phyloP scores from a whole-genome alignment of 2,329 filamentous ascomycete species.

The Colletotrichum lini region DNA sequence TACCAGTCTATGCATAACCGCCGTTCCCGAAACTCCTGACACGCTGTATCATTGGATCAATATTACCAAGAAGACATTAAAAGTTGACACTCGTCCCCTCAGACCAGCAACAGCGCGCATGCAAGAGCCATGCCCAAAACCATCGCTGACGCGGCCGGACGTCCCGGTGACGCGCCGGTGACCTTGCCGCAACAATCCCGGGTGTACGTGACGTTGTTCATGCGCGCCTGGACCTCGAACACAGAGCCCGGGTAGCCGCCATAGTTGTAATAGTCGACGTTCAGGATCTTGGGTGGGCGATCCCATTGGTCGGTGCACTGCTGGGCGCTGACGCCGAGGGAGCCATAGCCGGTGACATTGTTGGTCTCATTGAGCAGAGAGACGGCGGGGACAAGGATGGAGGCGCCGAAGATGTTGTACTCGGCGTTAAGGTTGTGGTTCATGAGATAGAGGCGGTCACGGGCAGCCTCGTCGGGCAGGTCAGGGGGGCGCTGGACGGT shows the following conservation, averaged over 20 bases:
- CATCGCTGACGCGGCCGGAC: slow-evolving; percentile 13
- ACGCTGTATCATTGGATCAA: slow-evolving; percentile 20
- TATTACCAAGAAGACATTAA: slow-evolving; percentile 13
- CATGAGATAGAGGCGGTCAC: slow-evolving; percentile 80
- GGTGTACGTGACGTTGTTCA: slow-evolving; percentile 81
- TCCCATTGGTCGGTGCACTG: slow-evolving; percentile 76
- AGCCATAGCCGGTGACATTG: slow-evolving; percentile 73
- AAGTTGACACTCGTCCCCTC: background rate
- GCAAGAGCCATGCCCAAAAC: slow-evolving; percentile 28
- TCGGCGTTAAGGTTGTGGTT: slow-evolving; percentile 94
- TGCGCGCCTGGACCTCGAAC: slow-evolving; percentile 78
- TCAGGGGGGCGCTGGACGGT: slow-evolving; percentile 81
- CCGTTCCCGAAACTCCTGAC: slow-evolving; percentile 22
- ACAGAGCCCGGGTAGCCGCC: slow-evolving; percentile 78
- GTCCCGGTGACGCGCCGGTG: slow-evolving; percentile 43
- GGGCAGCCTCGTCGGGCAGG: slow-evolving; percentile 66
- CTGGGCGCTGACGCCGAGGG: slow-evolving; percentile 74
- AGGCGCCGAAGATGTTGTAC: slow-evolving; percentile 74
- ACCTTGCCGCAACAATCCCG: slow-evolving; percentile 68
- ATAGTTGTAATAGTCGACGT: slow-evolving; percentile 89
- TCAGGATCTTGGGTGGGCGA: slow-evolving; percentile 81
- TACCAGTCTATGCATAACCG: slow-evolving; percentile 22
- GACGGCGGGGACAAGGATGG: slow-evolving; percentile 80
- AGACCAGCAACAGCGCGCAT: slow-evolving; percentile 35
- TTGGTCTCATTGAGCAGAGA: slow-evolving; percentile 81